Conservation (phyloP, 1,284 basidiomycete genomes). For the Pisolithus thermaeus region DNA sequence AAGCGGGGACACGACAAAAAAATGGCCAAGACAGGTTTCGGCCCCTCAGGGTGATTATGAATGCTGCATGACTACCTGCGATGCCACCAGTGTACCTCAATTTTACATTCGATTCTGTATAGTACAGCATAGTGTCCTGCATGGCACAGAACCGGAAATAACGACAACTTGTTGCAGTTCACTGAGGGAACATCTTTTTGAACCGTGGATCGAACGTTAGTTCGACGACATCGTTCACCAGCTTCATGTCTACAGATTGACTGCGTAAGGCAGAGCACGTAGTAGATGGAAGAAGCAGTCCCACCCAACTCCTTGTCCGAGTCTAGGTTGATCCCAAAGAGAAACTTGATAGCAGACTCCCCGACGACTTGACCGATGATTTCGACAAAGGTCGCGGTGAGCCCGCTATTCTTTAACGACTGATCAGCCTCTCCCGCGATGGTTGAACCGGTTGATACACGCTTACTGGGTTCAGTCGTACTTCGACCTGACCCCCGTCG, state of each 20-base stretch:
- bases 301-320: slow-evolving; percentile 52
- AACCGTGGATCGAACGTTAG: slow-evolving; percentile 61
- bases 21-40: slow-evolving; percentile 49
- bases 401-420: slow-evolving; percentile 38
- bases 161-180: not conserved
- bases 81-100: not conserved
- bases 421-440: not conserved
- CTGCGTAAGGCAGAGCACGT: slow-evolving; percentile 4
- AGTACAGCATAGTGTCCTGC: not conserved
- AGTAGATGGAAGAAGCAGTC: not conserved
- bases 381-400: slow-evolving; percentile 62
- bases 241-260: slow-evolving; percentile 48
- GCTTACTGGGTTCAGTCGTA: slow-evolving; percentile 47
- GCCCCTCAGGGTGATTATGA: slow-evolving; percentile 21
- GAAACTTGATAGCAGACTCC: slow-evolving; percentile 56
- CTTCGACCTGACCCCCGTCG: slow-evolving; percentile 67
- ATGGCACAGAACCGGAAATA: not conserved
- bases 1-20: slow-evolving; percentile 75
- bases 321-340: slow-evolving; percentile 60
- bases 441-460: not conserved
- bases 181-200: slow-evolving; percentile 41
- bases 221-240: slow-evolving; percentile 62
- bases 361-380: slow-evolving; percentile 67
- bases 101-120: not conserved
- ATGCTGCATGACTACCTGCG: not conserved